phyloP scores from a whole-genome alignment of 148 eudicot species.

The Rheum nobile region DNA sequence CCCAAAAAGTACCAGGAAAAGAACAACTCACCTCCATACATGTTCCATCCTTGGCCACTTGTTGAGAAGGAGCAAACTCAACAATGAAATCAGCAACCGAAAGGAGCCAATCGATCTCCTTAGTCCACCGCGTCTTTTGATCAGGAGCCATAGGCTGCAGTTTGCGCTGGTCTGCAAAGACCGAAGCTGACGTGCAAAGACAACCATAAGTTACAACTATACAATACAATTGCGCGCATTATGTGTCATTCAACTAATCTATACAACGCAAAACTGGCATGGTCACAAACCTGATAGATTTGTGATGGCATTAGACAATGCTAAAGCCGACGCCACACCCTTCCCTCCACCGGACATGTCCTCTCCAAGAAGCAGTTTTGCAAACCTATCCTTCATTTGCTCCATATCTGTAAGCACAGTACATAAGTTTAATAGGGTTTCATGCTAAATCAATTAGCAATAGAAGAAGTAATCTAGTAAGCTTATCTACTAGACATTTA shows the following conservation, averaged over 20 bases:
- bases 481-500: too few species aligned
- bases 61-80: conserved; percentile 61
- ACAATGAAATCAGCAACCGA: conserved; percentile 79
- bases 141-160: conserved; percentile 63
- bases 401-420: conserved; percentile 36
- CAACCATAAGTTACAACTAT: not conserved
- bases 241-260: too few species aligned
- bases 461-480: too few species aligned
- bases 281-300: conserved; percentile 15
- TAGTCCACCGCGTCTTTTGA: conserved; percentile 57
- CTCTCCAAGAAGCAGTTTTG: conserved; percentile 48
- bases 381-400: conserved; percentile 49
- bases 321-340: conserved; percentile 54
- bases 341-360: conserved; percentile 66
- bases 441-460: too few species aligned
- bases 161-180: conserved; percentile 48
- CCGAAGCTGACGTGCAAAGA: conserved; percentile 46
- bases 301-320: conserved; percentile 64
- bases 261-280: too few species aligned
- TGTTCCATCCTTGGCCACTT: conserved; percentile 46
- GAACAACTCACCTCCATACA: conserved; percentile 53
- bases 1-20: not conserved
- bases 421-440: too few species aligned
- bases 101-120: conserved; percentile 67
- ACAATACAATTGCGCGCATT: too few species aligned